Evolutionary conservation across 345 rosid species (phyloP).

Genomic region (Eucalyptus grandis): DNA sequence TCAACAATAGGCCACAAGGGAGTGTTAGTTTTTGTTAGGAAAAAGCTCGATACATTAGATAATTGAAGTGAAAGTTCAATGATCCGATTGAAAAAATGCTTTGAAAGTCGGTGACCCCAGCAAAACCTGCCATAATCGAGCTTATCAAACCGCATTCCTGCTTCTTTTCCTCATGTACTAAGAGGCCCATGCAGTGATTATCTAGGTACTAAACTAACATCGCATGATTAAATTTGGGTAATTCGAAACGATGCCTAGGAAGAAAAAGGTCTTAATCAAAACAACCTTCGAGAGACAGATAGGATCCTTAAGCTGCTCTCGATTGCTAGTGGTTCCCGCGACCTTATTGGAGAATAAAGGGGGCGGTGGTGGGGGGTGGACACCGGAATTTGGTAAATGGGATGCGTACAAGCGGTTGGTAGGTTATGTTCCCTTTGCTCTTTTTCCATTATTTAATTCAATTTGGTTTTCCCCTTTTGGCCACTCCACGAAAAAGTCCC

Average conservation of each 20-base stretch:
- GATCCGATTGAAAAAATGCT: neutral
- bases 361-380: neutral
- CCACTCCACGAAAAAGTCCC: neutral
- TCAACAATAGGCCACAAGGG: neutral
- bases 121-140: neutral
- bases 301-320: neutral
- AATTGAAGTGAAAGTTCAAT: neutral
- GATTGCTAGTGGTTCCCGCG: neutral
- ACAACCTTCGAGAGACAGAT: neutral
- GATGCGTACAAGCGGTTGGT: neutral
- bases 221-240: neutral
- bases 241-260: neutral
- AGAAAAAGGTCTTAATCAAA: neutral
- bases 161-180: neutral
- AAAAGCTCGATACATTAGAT: neutral
- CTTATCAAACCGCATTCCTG: neutral
- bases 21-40: neutral
- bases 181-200: neutral
- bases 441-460: neutral
- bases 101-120: neutral
- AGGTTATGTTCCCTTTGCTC: neutral
- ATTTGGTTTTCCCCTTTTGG: neutral
- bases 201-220: neutral
- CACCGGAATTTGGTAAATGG: neutral
- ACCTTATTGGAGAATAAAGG: neutral